Evolutionary conservation across 345 rosid genomes (phyloP).

Genomic region (Schrenkiella parvula): DNA sequence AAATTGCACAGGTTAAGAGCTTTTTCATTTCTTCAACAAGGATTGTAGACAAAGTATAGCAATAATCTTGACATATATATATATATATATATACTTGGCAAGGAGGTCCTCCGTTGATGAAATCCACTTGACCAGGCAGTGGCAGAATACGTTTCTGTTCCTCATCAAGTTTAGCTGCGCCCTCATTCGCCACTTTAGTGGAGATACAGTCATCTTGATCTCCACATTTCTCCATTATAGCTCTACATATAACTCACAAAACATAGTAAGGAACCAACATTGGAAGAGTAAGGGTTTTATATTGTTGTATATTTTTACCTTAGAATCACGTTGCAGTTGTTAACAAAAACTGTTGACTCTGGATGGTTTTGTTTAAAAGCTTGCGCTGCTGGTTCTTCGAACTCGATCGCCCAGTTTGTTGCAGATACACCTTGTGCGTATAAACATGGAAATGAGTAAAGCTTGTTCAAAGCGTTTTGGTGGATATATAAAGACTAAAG

Average conservation of each 20-base stretch:
- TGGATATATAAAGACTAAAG: background rate
- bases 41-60: background rate
- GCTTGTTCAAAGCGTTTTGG: background rate
- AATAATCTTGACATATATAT: background rate
- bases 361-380: slow-evolving; percentile 75
- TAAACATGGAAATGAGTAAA: slow-evolving; percentile 20
- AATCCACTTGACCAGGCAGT: slow-evolving; percentile 73
- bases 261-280: background rate
- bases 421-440: slow-evolving; percentile 56
- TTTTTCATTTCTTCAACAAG: background rate
- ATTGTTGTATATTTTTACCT: slow-evolving; percentile 32
- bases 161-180: slow-evolving; percentile 39
- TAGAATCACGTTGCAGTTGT: slow-evolving; percentile 88
- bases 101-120: slow-evolving; percentile 95
- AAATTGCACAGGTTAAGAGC: background rate
- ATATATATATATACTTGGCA: slow-evolving; percentile 82
- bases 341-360: slow-evolving; percentile 54
- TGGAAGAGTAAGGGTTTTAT: background rate
- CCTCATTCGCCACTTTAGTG: slow-evolving; percentile 62
- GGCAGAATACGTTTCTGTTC: slow-evolving; percentile 37
- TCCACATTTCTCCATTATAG: slow-evolving; percentile 73
- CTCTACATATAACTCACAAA: slow-evolving; percentile 41
- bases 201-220: slow-evolving; percentile 79
- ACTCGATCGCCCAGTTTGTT: slow-evolving; percentile 91
- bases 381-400: slow-evolving; percentile 86